These are phyloP conservation scores for Mortierella alpina DNA, from an alignment of 192 early-diverging fungal genomes.

Conservation along the genomic window DNA sequence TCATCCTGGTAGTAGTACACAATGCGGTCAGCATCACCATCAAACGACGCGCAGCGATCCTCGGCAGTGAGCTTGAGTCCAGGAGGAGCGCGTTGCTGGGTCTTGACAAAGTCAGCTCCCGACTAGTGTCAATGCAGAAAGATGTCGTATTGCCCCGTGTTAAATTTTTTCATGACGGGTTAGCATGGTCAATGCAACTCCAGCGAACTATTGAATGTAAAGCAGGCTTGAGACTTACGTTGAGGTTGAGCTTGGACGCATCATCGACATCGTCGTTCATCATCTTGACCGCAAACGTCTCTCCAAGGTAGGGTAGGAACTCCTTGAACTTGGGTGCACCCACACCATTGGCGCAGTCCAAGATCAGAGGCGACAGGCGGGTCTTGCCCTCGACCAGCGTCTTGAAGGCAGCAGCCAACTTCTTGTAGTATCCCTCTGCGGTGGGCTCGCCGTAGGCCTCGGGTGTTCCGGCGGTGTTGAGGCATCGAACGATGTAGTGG, in stretches of 20 bases:
- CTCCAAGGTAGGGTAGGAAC: constrained; percentile 74
- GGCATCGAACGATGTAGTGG: constrained; percentile 92
- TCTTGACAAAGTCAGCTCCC: constrained; percentile 99
- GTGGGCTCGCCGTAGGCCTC: constrained; percentile 90
- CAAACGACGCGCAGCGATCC: constrained; percentile 89
- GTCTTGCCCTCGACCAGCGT: constrained; percentile 81
- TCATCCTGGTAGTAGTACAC: constrained; percentile 94
- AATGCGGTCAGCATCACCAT: constrained; percentile 99
- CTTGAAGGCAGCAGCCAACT: constrained; percentile 88
- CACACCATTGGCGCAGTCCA: constrained; percentile 97
- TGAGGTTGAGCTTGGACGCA: constrained; percentile 84
- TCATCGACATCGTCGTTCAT: constrained; percentile 80
- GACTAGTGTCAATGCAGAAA: too few species aligned
- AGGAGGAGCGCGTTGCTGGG: constrained; percentile 81
- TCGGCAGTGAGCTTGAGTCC: constrained; percentile 72
- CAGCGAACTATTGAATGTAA: background rate
- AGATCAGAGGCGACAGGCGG: constrained; percentile 72
- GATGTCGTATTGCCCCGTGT: background rate
- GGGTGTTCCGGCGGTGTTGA: constrained; percentile 81
- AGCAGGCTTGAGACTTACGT: constrained; percentile 60
- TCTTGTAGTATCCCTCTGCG: constrained; percentile 92
- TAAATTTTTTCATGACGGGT: background rate
- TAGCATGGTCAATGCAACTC: background rate
- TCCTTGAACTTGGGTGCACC: constrained; percentile 91
- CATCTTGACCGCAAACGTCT: constrained; percentile 73